A percentile compares a stretch with the other conserved stretches of the same genome.
Evolutionary conservation across 169 alveolate species (phyloP).

Genomic region (Haemoproteus tartakovskyi): DNA sequence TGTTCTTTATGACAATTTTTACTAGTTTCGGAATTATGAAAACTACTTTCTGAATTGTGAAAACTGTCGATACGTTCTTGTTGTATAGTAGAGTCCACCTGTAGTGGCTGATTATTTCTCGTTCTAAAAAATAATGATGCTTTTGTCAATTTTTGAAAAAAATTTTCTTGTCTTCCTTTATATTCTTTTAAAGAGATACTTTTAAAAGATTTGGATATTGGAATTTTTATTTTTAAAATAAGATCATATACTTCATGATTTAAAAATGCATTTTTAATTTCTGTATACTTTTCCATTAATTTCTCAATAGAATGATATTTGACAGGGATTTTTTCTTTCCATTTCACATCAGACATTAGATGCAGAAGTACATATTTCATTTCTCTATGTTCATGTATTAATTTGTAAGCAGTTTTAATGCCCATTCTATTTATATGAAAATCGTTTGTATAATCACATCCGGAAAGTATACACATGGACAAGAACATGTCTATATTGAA

Average conservation of each 20-base stretch:
- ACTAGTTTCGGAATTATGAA: too few species aligned
- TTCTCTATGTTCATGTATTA: conserved; percentile 67
- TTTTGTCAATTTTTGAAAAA: too few species aligned
- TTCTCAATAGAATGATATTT: conserved; percentile 65
- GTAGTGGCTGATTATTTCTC: too few species aligned
- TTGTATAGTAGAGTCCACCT: too few species aligned
- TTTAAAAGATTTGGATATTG: conserved; percentile 28
- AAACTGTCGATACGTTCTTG: too few species aligned
- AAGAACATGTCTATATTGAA: conserved; percentile 73
- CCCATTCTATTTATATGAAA: conserved; percentile 81
- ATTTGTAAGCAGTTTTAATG: conserved; percentile 72
- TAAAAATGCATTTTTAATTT: conserved; percentile 71
- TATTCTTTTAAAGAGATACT: too few species aligned
- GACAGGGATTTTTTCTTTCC: conserved; percentile 75
- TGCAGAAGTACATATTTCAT: conserved; percentile 56
- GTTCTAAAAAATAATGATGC: too few species aligned
- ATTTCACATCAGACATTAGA: conserved; percentile 47
- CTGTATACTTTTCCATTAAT: conserved; percentile 63
- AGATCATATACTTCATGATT: conserved; percentile 75
- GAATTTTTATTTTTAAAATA: conserved; percentile 12
- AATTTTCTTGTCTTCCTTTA: too few species aligned
- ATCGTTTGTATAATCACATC: conserved; percentile 79
- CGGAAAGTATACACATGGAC: conserved; percentile 78
- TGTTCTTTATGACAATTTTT: too few species aligned
- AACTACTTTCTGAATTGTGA: too few species aligned